Base-by-base conservation (phyloP, 805 yeast genomes). In the Phaffomyces thermotolerans region DNA sequence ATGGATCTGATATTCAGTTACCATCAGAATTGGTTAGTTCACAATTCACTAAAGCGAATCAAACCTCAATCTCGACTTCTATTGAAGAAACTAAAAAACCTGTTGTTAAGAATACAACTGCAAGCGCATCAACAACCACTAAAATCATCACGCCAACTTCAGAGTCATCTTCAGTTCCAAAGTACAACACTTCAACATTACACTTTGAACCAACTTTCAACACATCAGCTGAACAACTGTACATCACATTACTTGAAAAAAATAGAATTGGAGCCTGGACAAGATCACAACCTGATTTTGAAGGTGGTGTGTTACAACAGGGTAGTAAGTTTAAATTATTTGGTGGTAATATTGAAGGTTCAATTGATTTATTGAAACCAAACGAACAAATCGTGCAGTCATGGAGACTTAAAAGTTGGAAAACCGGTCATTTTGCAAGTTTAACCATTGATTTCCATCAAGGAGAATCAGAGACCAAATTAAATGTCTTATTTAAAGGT, bases 381-480 rank as follows among this genome's bases (percentile, higher is more conserved):
- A 76, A 76, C 58, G 73, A 77, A 53, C 67, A 66, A 41, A 79
- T 93, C 44, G 77, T 71, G 13, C 81, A 85, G 75, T 65, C 75
- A 27, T 93, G 99, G 99, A 77, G 97, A 63, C 71, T 93, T 50
- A 77, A 73, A 36, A 85, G 82, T 55, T 93, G 99, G 99, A 84
- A 83, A 59, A 64, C 66, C n/a, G 95, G 84, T 32, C 93, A 87
- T 62, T 82, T 57, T 59, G 93, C 97, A 1, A 71, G 69, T 4
- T 67, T 93, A 53, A 71, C 70, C 20, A 74, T 91, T 52, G 70
- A 67, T 33, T 76, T 93, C 52, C 77, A 77, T 45, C 87, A 87
- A 59, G 93, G 91, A 25, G 74, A 77, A n/a, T 76, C 84, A 36
- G 97, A 89, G 55, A 93, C 99, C 4, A 79, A 75, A 46, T 70